Base-by-base conservation (phyloP, 352 stramenopile species). In the Blastocystis sp. region DNA sequence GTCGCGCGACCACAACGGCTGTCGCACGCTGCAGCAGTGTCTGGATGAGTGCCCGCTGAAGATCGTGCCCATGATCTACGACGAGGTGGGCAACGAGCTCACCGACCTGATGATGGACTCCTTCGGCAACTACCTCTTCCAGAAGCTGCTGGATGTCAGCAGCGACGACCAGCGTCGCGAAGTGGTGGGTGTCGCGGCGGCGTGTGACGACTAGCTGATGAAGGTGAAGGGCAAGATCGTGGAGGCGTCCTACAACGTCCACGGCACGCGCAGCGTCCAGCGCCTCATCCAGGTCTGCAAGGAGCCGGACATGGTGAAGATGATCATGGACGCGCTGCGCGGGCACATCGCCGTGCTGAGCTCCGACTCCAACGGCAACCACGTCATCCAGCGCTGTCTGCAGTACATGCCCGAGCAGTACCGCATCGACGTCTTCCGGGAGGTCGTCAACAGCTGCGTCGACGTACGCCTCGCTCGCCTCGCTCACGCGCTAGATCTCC, bases 81-180 rank as follows among this genome's bases (percentile, higher is more conserved):
- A 96, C n/a, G 96, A 99, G 92, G 96, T 96, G n/a, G 92, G 98
- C 9, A 94, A 96, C 37, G 96, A 98, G 90, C 94, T 98, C 92
- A 94, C 94, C 13, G 95, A 98, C 91, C 96, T 98, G 91, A 98
- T 99, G 96, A 95, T 98, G n/a, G 96, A 99, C 91, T 96, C 96
- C 4, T 99, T 99, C 91, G 97, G 97, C 6, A 99, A 98, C 91
- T 99, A 99, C 88, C 91, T 99, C 16, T 98, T 99, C 91, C 97
- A 99, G 92, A 99, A 99, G 92, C 95, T 99, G 41, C 92, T 98
- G 35, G 97, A 98, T 88, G 95, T 97, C 66, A 96, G 97, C 67
- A 95, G 93, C 41, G 92, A 94, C 3, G 93, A 94, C 59, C 95
- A 98, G 90, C 94, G 96, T 0, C 92, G 97, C 31, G 95, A 94